Evolutionary conservation across 2,329 filamentous ascomycete species (phyloP).

Genomic region (Leptodontidium sp.): DNA sequence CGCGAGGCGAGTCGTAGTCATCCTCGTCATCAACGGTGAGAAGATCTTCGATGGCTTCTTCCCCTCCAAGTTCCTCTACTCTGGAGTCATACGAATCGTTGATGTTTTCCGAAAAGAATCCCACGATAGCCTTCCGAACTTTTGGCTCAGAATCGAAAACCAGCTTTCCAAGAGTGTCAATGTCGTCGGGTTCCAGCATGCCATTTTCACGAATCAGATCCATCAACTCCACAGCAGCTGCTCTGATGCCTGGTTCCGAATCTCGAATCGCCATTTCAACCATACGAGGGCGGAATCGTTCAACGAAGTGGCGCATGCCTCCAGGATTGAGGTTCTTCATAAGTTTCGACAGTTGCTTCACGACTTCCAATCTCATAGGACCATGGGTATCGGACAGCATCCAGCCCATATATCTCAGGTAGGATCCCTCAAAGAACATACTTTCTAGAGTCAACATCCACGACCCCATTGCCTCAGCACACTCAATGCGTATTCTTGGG

Average conservation of each 20-base stretch:
- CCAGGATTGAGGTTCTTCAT: slow-evolving; percentile 82
- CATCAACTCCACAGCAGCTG: slow-evolving; percentile 81
- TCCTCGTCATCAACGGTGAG: slow-evolving; percentile 77
- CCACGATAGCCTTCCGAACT: slow-evolving; percentile 87
- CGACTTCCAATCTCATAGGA: slow-evolving; percentile 81
- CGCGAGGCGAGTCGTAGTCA: slow-evolving; percentile 77
- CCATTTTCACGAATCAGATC: slow-evolving; percentile 84
- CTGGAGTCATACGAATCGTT: slow-evolving; percentile 81
- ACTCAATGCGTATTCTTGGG: slow-evolving; percentile 86
- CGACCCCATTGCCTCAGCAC: slow-evolving; percentile 82
- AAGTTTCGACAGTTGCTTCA: slow-evolving; percentile 82
- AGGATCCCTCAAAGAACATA: slow-evolving; percentile 88
- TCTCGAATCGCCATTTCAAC: slow-evolving; percentile 94
- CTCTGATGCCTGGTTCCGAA: slow-evolving; percentile 80
- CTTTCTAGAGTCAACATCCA: slow-evolving; percentile 90
- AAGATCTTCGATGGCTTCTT: slow-evolving; percentile 77
- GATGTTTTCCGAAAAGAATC: slow-evolving; percentile 90
- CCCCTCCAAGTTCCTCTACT: slow-evolving; percentile 84
- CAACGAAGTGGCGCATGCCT: slow-evolving; percentile 87
- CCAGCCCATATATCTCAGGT: slow-evolving; percentile 95
- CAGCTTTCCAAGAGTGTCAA: slow-evolving; percentile 86
- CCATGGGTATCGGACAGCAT: slow-evolving; percentile 84
- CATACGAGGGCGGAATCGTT: slow-evolving; percentile 84
- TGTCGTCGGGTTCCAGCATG: slow-evolving; percentile 88
- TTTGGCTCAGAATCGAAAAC: slow-evolving; percentile 88